These are phyloP conservation scores for Carex cristatella DNA, from an alignment of 176 grass and related monocot species.

Conservation along the genomic window DNA sequence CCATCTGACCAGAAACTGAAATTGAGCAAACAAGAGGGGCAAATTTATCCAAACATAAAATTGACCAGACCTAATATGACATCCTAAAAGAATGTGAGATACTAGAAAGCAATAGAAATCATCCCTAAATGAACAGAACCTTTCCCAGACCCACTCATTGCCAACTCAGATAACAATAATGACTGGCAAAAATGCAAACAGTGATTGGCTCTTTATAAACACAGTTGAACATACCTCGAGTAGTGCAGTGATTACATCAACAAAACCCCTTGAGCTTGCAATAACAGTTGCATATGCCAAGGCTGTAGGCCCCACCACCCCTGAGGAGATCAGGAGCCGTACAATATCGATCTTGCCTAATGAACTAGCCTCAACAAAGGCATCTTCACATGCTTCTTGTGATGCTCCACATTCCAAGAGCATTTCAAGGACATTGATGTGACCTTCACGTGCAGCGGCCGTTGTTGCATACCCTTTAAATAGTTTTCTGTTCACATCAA, in stretches of 20 bases:
- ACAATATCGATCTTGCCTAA: conserved; percentile 31
- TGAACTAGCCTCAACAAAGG: conserved; percentile 40
- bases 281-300: conserved; percentile 38
- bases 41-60: background rate
- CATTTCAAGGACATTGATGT: conserved; percentile 38
- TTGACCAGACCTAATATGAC: background rate
- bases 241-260: conserved; percentile 34
- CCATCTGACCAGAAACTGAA: background rate
- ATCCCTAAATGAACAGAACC: background rate
- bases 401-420: conserved; percentile 40
- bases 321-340: conserved; percentile 34
- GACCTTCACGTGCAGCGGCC: conserved; percentile 46
- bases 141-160: background rate
- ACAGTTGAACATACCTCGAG: conserved; percentile 32
- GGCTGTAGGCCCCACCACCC: conserved; percentile 26
- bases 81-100: background rate
- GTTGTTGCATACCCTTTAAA: conserved; percentile 59
- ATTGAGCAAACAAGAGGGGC: background rate
- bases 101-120: background rate
- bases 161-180: background rate
- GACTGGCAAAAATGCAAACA: background rate
- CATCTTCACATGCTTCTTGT: conserved; percentile 44
- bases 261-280: conserved; percentile 54
- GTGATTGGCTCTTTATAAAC: background rate
- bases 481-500: conserved; percentile 53